Conservation (phyloP, 768 basidiomycete species). For the Cystobasidium tubakii region DNA sequence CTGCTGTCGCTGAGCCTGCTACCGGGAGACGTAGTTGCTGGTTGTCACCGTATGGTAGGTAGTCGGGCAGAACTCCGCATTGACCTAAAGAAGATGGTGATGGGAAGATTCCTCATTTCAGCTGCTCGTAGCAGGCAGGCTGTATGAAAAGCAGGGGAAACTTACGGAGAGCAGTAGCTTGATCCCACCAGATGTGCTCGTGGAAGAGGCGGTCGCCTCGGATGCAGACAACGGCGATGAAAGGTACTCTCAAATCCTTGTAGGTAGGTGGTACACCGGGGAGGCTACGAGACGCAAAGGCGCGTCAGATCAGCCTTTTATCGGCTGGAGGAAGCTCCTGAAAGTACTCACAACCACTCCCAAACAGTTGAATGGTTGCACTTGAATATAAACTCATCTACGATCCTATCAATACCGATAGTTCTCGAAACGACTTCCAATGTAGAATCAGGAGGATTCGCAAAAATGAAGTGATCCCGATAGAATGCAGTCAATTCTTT, state of each 20-base stretch:
- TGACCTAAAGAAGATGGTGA: constrained; percentile 47
- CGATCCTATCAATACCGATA: constrained; percentile 54
- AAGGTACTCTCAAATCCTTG: constrained; percentile 55
- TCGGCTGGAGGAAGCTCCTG: background rate
- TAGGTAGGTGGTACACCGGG: constrained; percentile 58
- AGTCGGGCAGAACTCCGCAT: constrained; percentile 41
- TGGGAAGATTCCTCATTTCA: background rate
- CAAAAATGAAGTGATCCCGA: constrained; percentile 46
- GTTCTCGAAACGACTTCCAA: constrained; percentile 51
- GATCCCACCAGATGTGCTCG: constrained; percentile 54
- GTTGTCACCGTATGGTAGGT: constrained; percentile 47
- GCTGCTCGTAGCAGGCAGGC: background rate
- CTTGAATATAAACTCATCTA: constrained; percentile 57
- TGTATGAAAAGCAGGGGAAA: background rate
- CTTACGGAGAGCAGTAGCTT: constrained; percentile 52
- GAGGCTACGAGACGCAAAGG: constrained; percentile 44
- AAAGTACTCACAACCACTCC: constrained; percentile 26
- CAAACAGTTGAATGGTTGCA: constrained; percentile 40
- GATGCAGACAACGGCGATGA: constrained; percentile 59
- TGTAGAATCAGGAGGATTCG: constrained; percentile 52
- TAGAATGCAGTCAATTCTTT: constrained; percentile 57
- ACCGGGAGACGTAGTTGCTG: constrained; percentile 47
- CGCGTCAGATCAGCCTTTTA: background rate
- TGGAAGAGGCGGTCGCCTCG: constrained; percentile 56
- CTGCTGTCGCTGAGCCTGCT: constrained; percentile 52